Base-by-base conservation (phyloP, 1,139 yeast genomes). In the Blastobotrys serpentis region DNA sequence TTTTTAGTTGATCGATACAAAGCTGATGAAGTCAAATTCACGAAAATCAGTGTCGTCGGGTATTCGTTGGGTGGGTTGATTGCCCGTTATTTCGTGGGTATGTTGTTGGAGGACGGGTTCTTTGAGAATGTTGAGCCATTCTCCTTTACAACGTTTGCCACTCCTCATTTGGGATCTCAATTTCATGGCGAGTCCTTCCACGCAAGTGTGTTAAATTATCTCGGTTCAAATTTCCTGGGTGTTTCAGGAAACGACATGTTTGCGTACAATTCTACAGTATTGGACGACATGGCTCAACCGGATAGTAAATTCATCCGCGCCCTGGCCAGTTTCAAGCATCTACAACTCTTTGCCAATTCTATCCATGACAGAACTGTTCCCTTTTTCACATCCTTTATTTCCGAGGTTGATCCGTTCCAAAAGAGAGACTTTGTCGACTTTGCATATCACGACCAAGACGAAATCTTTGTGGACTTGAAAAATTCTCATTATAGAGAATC, bases 1-100 rank as follows among this genome's bases (percentile, higher is more conserved):
- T 42, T 43, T 18, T 16, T 58, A 33, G 39, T 33, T 17, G 34
- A 45, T 43, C 36, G 42, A 36, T 29, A 49, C 5, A 41, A 47
- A 4, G 47, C 51, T 6, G 52, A 54, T 6, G 49, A 56, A 30
- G 52, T 59, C 37, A 42, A 29, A 18, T 59, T 62, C 44, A 51
- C 64, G 2, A 66, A 70, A 48, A 70, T 87, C 51, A 84, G 95
- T 1, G 71, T 87, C 11, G 73, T 84, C 13, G 96, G 96, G 1
- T 88, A 86, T 64, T 86, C 95, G 0, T 68, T 88, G 44, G 96
- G 96, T 7, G 96, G 96, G 0, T 69, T 88, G 47, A 82, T 86
- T 46, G 74, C 86, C 1, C 71, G 96, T 29, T 87, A 84, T 63
- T 87, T 92, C 4, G 68, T 86, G 42, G 96, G 96, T 0, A 67